phyloP scores from a whole-genome alignment of 2,329 filamentous ascomycete species.

The Neonectria hederae region DNA sequence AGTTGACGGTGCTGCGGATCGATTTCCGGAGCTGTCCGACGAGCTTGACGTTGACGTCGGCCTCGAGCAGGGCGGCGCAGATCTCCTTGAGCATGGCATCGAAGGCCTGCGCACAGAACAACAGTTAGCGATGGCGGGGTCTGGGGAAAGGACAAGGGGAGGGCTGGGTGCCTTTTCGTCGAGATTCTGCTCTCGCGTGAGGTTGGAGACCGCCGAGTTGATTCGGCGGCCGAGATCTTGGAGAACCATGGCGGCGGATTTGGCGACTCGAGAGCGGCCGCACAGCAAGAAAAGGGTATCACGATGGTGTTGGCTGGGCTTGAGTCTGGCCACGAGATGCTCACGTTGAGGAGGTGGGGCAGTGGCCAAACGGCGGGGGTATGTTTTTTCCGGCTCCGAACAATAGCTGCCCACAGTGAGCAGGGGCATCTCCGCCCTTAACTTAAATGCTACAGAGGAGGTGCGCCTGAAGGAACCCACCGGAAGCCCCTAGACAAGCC shows the following conservation, averaged over 20 bases:
- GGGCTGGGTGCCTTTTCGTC: slow-evolving; percentile 81
- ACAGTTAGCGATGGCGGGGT: slow-evolving; percentile 31
- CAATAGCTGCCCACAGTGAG: no score
- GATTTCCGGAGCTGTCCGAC: slow-evolving; percentile 92
- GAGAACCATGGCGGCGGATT: slow-evolving; percentile 79
- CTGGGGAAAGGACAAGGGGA: slow-evolving; percentile 19
- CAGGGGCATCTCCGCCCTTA: not conserved
- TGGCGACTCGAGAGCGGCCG: slow-evolving; percentile 31
- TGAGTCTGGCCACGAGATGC: slow-evolving; percentile 36
- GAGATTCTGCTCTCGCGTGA: slow-evolving; percentile 90
- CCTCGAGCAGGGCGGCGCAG: slow-evolving; percentile 91
- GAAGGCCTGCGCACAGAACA: slow-evolving; percentile 72
- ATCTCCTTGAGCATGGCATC: slow-evolving; percentile 99
- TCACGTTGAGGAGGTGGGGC: slow-evolving; percentile 20
- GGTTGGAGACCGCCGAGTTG: slow-evolving; percentile 92
- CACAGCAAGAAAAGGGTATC: slow-evolving; percentile 38
- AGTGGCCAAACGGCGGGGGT: not conserved
- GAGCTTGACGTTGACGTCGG: slow-evolving; percentile 96
- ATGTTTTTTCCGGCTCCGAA: slow-evolving; percentile 21
- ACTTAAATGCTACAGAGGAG: not conserved
- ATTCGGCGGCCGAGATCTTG: slow-evolving; percentile 99
- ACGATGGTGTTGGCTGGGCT: slow-evolving; percentile 27
- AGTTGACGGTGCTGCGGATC: slow-evolving; percentile 90
- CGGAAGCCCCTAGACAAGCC: not conserved
- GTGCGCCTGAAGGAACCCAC: not conserved